A percentile compares a stretch with the other conserved stretches of the same genome.
These are phyloP conservation scores for Casuarina equisetifolia DNA, from an alignment of 306 rosid species.

Conservation along the genomic window DNA sequence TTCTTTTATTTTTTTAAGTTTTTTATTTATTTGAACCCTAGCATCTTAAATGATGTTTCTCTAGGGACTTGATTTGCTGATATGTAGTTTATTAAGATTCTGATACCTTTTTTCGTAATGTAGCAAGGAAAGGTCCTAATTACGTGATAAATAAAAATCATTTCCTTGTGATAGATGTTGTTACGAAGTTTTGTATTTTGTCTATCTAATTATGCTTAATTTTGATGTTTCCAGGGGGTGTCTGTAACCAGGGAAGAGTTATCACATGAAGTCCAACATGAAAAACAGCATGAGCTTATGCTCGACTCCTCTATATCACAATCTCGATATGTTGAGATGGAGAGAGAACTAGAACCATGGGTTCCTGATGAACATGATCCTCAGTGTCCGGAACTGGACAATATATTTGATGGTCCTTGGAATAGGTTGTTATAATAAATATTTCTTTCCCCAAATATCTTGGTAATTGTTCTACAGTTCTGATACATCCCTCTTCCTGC, in stretches of 20 bases:
- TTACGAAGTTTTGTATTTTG: constrained; percentile 20
- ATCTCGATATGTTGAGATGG: constrained; percentile 62
- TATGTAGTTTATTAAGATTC: not conserved
- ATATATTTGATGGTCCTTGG: constrained; percentile 73
- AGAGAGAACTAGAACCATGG: constrained; percentile 90
- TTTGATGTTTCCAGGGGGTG: constrained; percentile 62
- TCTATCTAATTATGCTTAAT: constrained; percentile 24
- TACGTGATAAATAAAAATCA: not conserved
- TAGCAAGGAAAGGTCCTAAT: constrained; percentile 9
- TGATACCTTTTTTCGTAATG: constrained; percentile 9
- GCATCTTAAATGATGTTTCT: constrained; percentile 6
- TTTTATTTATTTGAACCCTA: constrained; percentile 21
- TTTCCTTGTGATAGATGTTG: constrained; percentile 14
- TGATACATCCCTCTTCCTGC: constrained; percentile 14
- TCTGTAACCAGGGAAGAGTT: constrained; percentile 58
- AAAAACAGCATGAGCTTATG: constrained; percentile 66
- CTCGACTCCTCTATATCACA: constrained; percentile 85
- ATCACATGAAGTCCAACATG: constrained; percentile 52
- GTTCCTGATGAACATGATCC: constrained; percentile 85
- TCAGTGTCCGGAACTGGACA: constrained; percentile 80
- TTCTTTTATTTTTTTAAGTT: constrained; percentile 17
- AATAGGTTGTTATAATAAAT: constrained; percentile 64
- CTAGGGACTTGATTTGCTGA: not conserved
- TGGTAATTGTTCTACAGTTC: constrained; percentile 26
- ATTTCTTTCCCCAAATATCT: constrained; percentile 35